These are phyloP conservation scores for Clitopilus passeckerianus DNA, from an alignment of 768 basidiomycete species.

Conservation along the genomic window DNA sequence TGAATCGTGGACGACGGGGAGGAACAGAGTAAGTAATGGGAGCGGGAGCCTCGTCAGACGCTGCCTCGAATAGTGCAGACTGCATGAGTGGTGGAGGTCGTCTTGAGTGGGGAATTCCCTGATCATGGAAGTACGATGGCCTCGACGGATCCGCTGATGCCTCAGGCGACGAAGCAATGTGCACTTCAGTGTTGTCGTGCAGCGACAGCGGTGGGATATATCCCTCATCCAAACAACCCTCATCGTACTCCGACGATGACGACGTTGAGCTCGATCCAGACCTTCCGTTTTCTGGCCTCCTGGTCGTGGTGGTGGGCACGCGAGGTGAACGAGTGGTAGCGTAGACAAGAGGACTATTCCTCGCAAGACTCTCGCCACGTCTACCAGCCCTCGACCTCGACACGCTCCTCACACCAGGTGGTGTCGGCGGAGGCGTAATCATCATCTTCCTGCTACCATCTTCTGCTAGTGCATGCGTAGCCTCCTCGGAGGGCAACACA, in stretches of 20 bases:
- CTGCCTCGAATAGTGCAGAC: background rate
- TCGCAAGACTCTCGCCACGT: background rate
- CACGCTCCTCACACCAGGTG: background rate
- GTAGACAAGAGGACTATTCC: background rate
- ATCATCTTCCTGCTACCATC: background rate
- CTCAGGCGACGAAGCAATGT: background rate
- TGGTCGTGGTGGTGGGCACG: background rate
- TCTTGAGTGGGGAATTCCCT: background rate
- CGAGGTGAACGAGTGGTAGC: background rate
- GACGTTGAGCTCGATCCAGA: background rate
- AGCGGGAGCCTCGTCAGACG: background rate
- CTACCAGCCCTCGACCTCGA: background rate
- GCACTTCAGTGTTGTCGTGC: background rate
- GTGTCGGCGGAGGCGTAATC: background rate
- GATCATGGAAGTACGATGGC: background rate
- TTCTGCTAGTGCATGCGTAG: background rate
- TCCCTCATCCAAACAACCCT: background rate
- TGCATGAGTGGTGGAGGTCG: background rate
- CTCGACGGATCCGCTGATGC: background rate
- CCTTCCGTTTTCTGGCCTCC: background rate
- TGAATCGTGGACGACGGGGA: conserved; percentile 39
- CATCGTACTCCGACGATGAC: background rate
- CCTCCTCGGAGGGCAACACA: background rate
- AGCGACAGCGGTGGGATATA: background rate
- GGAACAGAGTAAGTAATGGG: background rate